Base-by-base conservation (phyloP, 106 monocot species). In the Dioscorea dumetorum region DNA sequence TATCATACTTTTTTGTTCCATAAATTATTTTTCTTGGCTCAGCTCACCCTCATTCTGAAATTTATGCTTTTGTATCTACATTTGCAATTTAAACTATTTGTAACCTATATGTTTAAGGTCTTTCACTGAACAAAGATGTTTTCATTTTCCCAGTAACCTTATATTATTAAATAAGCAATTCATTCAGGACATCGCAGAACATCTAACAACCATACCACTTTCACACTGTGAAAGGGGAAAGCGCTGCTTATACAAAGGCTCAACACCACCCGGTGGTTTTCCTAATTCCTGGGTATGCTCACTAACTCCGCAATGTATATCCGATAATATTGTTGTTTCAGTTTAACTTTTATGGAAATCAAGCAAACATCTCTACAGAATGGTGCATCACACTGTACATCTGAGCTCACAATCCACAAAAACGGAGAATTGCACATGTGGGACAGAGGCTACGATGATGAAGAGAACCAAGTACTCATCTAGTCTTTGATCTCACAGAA, bases 381-480 rank as follows among this genome's bases (percentile, higher is more conserved):
- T 74, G 95, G 95, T 18, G 91, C 95, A 2, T 31, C 78, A 9
- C 77, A 86, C 60, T 91, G 88, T 32, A 89, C 86, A 63, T 91
- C 91, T 16, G 88, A 97, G 61, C 66, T 91, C 22, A 64, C 69
- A 18, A 81, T 97, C 49, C 70, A 84, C 69, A 88, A 76, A 76
- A 88, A 84, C 73, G 95, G 95, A 58, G 91, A 91, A 76, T 24
- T 97, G 23, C 95, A 91, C 70, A 78, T 81, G 33, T 97, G 88
- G 91, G 91, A 91, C 62, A 78, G 80, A 50, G 91, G 95, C 50
- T 91, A 81, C 50, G 95, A 95, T 60, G 78, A 84, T 33, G 95
- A 88, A 50, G 91, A 82, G 23, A 88, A 84, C 76, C 91, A 91
- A 76, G 95, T 95, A 41, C 10, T 41, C 3, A 41, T 41, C 10